phyloP scores from a whole-genome alignment of 495 filamentous ascomycete species.

The Stereocaulon alpinum region DNA sequence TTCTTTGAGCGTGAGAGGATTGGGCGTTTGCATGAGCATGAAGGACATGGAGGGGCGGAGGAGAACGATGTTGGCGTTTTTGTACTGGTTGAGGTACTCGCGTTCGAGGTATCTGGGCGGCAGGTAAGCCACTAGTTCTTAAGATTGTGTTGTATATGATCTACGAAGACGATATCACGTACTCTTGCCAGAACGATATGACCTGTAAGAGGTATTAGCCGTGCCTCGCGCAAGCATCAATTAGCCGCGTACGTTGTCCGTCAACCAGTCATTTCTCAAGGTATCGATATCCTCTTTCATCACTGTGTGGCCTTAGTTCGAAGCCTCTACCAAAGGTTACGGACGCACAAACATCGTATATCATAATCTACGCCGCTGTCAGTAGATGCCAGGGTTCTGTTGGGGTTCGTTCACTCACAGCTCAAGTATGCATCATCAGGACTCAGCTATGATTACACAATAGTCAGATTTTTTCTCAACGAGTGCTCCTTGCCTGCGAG shows the following conservation, averaged over 20 bases:
- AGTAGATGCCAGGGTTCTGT: not conserved
- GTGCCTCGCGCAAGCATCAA: not conserved
- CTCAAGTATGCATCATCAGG: slow-evolving; percentile 65
- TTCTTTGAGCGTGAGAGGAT: slow-evolving; percentile 59
- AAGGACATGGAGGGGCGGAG: slow-evolving; percentile 91
- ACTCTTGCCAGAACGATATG: slow-evolving; percentile 98
- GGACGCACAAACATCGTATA: slow-evolving; percentile 50
- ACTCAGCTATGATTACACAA: slow-evolving; percentile 34
- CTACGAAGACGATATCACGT: slow-evolving; percentile 28
- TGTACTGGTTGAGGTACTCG: slow-evolving; percentile 66
- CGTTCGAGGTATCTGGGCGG: slow-evolving; percentile 70
- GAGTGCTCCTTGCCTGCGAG: not conserved
- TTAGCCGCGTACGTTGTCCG: slow-evolving; percentile 70
- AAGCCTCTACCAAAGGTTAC: slow-evolving; percentile 1
- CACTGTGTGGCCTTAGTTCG: slow-evolving; percentile 36
- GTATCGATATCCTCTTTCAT: slow-evolving; percentile 77
- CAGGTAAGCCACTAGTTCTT: not conserved
- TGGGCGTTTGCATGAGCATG: slow-evolving; percentile 73
- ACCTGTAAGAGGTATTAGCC: slow-evolving; percentile 36
- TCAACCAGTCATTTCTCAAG: slow-evolving; percentile 90
- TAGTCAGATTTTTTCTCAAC: not conserved
- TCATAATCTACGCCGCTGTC: slow-evolving; percentile 48
- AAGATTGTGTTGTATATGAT: not conserved
- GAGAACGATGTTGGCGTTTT: slow-evolving; percentile 75
- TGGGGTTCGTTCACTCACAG: slow-evolving; percentile 40